Percentiles rank a stretch among this genome's conserved stretches.
Conservation (phyloP, 2,329 filamentous ascomycete species). For the Fusarium clavum region DNA sequence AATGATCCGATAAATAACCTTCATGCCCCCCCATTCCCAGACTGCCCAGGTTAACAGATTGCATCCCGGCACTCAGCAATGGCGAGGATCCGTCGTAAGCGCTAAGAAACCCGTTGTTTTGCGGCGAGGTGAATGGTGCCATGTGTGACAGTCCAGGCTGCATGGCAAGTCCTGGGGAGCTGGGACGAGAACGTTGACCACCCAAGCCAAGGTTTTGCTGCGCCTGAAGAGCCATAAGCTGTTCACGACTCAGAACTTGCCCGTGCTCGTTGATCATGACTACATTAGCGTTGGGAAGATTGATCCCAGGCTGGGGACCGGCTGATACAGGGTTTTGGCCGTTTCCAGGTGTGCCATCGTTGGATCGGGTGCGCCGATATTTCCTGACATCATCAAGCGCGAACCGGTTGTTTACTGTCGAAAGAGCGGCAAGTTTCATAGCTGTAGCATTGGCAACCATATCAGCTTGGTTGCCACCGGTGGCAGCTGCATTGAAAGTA, state of each 20-base stretch:
- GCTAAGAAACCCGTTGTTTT: conserved; percentile 93
- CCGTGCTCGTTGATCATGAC: conserved; percentile 97
- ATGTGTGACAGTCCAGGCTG: conserved; percentile 73
- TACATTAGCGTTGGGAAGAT: conserved; percentile 78
- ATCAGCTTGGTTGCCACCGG: conserved; percentile 79
- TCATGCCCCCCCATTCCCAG: conserved; percentile 78
- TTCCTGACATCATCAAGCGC: conserved; percentile 97
- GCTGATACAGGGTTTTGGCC: conserved; percentile 74
- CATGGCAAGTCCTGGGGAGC: conserved; percentile 87
- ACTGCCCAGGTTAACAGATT: conserved; percentile 76
- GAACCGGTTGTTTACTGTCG: conserved; percentile 98
- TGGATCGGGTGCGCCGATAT: conserved; percentile 90
- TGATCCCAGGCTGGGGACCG: conserved; percentile 67
- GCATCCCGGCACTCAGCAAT: conserved; percentile 77
- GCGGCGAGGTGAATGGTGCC: conserved; percentile 83
- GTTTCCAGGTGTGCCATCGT: conserved; percentile 74
- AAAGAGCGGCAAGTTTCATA: conserved; percentile 97
- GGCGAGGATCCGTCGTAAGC: conserved; percentile 83
- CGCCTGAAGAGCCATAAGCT: conserved; percentile 83
- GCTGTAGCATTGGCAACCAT: conserved; percentile 99
- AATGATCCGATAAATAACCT: conserved; percentile 93
- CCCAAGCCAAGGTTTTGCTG: conserved; percentile 71
- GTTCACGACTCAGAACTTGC: conserved; percentile 86
- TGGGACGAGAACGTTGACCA: conserved; percentile 84
- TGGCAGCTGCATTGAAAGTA: conserved; percentile 74